Percentiles rank a stretch among this genome's conserved stretches.
These are phyloP conservation scores for Zygosaccharomyces sapae DNA, from an alignment of 1,139 yeast species.

Conservation along the genomic window DNA sequence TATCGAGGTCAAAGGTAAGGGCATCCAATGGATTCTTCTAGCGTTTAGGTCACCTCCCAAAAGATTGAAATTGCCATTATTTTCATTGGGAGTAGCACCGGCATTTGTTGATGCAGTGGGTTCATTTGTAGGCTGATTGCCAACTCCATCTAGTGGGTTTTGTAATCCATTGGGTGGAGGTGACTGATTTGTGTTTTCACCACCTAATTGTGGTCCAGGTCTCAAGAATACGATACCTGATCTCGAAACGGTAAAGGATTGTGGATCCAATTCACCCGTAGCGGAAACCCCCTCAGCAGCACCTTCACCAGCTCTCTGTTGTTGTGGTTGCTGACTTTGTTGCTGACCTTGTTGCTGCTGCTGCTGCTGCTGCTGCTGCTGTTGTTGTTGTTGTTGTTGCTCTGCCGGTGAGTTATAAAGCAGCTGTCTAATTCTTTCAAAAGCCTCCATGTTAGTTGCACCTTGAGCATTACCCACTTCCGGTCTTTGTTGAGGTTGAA, in stretches of 20 bases:
- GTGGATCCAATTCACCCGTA: slow-evolving; percentile 7
- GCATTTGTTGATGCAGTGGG: neutral
- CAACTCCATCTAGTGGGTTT: neutral
- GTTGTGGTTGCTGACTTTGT: neutral
- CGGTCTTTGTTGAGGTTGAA: slow-evolving; percentile 11
- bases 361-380: neutral
- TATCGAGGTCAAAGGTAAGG: slow-evolving; percentile 18
- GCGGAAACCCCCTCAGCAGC: slow-evolving; percentile 2
- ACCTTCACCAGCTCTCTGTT: no score
- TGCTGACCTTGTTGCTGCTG: neutral
- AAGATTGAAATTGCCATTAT: neutral
- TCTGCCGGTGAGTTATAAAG: slow-evolving; percentile 19
- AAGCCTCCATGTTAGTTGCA: slow-evolving; percentile 22
- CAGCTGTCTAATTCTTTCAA: slow-evolving; percentile 29
- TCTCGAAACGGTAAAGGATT: slow-evolving; percentile 15
- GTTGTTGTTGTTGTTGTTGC: slow-evolving; percentile 4
- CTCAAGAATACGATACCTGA: slow-evolving; percentile 18
- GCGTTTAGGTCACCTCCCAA: slow-evolving; percentile 1
- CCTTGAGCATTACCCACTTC: slow-evolving; percentile 13
- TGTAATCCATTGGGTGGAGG: neutral
- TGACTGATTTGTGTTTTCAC: neutral
- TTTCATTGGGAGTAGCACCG: slow-evolving; percentile 2
- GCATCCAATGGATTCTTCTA: slow-evolving; percentile 21
- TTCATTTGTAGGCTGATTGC: slow-evolving; percentile 2
- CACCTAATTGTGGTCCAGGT: slow-evolving; percentile 9